Base-by-base conservation (phyloP, 371 early-diverging fungal species). In the Circinella umbellata region DNA sequence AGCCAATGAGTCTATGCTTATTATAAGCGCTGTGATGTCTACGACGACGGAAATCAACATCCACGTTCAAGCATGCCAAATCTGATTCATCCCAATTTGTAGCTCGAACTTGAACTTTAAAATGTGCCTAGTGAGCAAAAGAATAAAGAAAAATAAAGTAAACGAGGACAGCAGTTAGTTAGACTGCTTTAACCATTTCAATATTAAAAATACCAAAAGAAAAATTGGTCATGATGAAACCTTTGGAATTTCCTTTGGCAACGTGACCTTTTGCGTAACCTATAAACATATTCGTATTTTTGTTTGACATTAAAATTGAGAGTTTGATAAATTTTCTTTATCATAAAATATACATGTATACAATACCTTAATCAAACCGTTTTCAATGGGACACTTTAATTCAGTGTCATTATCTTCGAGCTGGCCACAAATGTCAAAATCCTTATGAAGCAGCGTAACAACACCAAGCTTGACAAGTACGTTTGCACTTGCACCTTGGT, bases 381-480 rank as follows among this genome's bases (percentile, higher is more conserved):
- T 35, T 35, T 61, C 38, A 27, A 72, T 54, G 13, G 73, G 73
- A 18, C 73, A 72, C 36, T 72, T 49, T 35, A 68, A n/a, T 46
- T 72, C 62, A 36, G 53, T 85, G 66, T 84, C 79, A 18, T 87
- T 73, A 51, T 88, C 72, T 0, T 81, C 76, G 17, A 73, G n/a
- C 47, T 89, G 80, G 6, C 87, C 80, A 63, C 89, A 85, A 68
- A 89, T 80, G 76, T 91, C 85, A 66, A 81, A 70, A 34, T 51
- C 67, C 64, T 80, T 76, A 27, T 73, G 65, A 9, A 84, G 27
- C 10, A 84, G 67, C 36, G 64, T 67, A 9, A 84, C 74, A 47
- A 76, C 73, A 20, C 82, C 84, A 71, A 77, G 79, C 71, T 88
- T 84, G 67, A 88, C 87, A 18, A 74, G 36, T 36, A 90, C 65